Evolutionary conservation across 2,329 filamentous ascomycete genomes (phyloP).

Genomic region (Nemania sp.): DNA sequence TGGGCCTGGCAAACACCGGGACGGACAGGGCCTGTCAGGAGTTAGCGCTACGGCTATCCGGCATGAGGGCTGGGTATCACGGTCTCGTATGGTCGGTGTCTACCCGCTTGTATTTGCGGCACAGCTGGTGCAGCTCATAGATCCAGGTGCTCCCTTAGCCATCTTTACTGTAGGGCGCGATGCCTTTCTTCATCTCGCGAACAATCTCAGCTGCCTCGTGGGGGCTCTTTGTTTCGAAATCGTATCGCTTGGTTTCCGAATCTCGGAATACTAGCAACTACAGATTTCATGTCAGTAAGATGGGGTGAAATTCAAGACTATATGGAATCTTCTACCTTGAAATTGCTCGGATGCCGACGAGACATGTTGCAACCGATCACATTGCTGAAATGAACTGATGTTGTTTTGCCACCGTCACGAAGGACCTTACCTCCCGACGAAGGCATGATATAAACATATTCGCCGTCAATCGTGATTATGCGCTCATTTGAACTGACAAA

Average conservation of each 20-base stretch:
- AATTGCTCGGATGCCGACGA: conserved; percentile 77
- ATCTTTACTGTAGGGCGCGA: conserved; percentile 60
- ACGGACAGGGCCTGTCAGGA: too few relatives aligned
- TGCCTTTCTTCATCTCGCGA: conserved; percentile 74
- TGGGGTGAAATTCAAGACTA: background rate
- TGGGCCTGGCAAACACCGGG: too few relatives aligned
- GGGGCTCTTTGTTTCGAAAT: conserved; percentile 75
- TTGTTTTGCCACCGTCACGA: conserved; percentile 70
- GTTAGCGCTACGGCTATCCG: too few relatives aligned
- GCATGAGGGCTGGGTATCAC: too few relatives aligned
- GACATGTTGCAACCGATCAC: conserved; percentile 82
- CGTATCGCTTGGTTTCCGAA: conserved; percentile 78
- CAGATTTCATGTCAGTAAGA: background rate
- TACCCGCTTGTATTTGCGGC: background rate
- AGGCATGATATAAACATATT: conserved; percentile 86
- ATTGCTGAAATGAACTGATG: conserved; percentile 79
- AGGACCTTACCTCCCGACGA: conserved; percentile 66
- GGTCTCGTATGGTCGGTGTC: too few relatives aligned
- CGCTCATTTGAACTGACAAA: conserved; percentile 77
- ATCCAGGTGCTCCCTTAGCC: conserved; percentile 1
- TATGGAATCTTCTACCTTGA: conserved; percentile 60
- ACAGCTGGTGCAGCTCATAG: background rate
- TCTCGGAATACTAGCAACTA: conserved; percentile 73
- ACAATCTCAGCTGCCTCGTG: conserved; percentile 81
- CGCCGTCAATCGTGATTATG: conserved; percentile 77